A percentile compares a stretch with the other conserved stretches of the same genome.
Evolutionary conservation across 306 rosid species (phyloP).

Genomic region (Cercis canadensis): DNA sequence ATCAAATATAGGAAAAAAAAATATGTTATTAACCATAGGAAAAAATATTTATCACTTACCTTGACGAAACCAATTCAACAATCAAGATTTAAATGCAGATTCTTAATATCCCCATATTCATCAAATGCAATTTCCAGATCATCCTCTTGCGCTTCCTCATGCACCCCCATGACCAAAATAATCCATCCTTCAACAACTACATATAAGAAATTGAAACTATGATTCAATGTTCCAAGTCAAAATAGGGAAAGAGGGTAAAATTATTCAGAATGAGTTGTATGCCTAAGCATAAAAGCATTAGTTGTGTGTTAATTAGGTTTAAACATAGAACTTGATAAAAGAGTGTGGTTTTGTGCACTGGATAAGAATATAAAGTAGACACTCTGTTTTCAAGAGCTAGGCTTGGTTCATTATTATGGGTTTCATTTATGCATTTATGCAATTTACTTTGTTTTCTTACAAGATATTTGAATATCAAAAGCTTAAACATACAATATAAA

Average conservation of each 20-base stretch:
- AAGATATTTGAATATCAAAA: too few relatives aligned
- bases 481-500: too few relatives aligned
- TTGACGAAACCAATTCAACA: conserved; percentile 97
- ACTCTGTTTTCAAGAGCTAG: too few relatives aligned
- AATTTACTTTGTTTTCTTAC: too few relatives aligned
- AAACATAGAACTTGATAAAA: not conserved
- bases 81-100: conserved; percentile 91
- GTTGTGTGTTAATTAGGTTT: not conserved
- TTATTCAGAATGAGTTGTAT: not conserved
- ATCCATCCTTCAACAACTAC: conserved; percentile 99
- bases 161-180: conserved; percentile 91
- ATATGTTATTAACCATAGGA: too few relatives aligned
- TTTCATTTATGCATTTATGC: too few relatives aligned
- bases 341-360: not conserved
- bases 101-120: conserved; percentile 91
- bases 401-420: too few relatives aligned
- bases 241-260: not conserved
- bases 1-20: too few relatives aligned
- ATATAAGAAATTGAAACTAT: not conserved
- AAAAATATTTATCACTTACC: conserved; percentile 55
- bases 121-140: conserved; percentile 86
- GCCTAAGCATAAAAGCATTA: not conserved
- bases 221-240: not conserved
- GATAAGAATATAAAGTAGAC: too few relatives aligned
- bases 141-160: conserved; percentile 98